Evolutionary conservation across 495 filamentous ascomycete genomes (phyloP), one percentile per base, ranked within the genome.

Genomic region (Melanomma pulvis-pyrius): DNA sequence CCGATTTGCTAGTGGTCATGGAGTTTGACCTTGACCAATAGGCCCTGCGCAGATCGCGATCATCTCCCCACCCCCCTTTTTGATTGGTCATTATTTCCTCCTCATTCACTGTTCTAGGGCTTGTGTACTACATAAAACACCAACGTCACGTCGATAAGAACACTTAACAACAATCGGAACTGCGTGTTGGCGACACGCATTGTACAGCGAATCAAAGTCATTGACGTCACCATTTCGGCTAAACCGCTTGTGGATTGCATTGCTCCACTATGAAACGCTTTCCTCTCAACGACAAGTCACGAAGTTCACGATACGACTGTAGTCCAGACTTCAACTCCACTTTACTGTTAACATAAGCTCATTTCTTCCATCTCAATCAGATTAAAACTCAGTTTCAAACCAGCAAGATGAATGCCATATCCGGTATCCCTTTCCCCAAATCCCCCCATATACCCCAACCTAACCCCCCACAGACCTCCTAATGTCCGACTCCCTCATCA

Each of bases 361-460:
- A 28, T 6, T 25, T 9, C 34, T 46, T 25, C 7, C 17, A 4
- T 46, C 15, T 12, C 2, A 44, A 25, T n/a, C 8, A 51, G 7
- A 13, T 28, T 7, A 5, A 26, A 25, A 29, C 24, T 13, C 58
- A 49, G 2, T 7, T 51, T 61, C 1, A 22, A 6, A 32, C 28
- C 21, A 3, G n/a, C 52, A 65, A 36, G 44, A 65, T 65, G 62
- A 65, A 65, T 41, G 25, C 52, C 22, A 51, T 65, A n/a, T 59
- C 62, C 34, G 62, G 62, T 65, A 50, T 22, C 29, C 1, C 8
- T 34, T 11, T 9, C 32, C 41, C 24, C 49, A 22, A 41, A 24
- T 28, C 6, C 13, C 21, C 5, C 21, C 21, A 22, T 44, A 6
- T 15, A 36, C 13, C 32, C 6, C 6, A 36, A 39, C 50, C 61